These are phyloP conservation scores for Vigna reflexopilosa DNA, from an alignment of 306 rosid genomes.

Conservation along the genomic window DNA sequence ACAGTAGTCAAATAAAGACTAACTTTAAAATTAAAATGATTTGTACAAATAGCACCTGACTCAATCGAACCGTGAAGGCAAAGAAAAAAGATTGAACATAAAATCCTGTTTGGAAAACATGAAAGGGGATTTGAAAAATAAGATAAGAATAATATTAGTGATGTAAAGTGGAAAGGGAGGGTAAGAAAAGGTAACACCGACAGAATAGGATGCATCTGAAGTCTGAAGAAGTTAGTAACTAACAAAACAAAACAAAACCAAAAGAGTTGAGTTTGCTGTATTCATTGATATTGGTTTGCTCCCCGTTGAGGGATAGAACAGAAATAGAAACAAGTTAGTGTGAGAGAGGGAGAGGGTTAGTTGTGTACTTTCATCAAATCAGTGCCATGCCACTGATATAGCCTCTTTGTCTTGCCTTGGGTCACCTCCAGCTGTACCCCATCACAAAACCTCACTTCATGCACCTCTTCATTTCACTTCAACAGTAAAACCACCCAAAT, in stretches of 20 bases:
- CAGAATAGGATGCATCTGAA: background rate
- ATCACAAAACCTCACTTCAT: conserved; percentile 39
- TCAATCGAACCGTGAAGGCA: no score
- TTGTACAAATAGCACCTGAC: no score
- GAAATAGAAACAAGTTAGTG: background rate
- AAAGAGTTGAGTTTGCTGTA: background rate
- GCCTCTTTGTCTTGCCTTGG: conserved; percentile 19
- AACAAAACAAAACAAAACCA: background rate
- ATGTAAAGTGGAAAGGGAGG: background rate
- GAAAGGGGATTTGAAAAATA: background rate
- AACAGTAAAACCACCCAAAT: no score
- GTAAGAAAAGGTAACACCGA: background rate
- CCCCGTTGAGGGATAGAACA: conserved; percentile 18
- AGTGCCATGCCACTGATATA: background rate
- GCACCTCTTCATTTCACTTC: no score
- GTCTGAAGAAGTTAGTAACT: background rate
- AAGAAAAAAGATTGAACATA: no score
- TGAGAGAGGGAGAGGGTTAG: conserved; percentile 3
- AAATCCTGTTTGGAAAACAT: background rate
- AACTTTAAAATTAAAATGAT: no score
- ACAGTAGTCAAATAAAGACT: no score
- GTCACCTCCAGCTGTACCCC: conserved; percentile 42
- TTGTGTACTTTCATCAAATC: conserved; percentile 31
- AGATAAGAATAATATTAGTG: background rate
- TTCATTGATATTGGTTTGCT: background rate